Evolutionary conservation across 1,284 basidiomycete genomes (phyloP), one percentile per base, ranked within the genome.

Genomic region (Apiotrichum sp.): DNA sequence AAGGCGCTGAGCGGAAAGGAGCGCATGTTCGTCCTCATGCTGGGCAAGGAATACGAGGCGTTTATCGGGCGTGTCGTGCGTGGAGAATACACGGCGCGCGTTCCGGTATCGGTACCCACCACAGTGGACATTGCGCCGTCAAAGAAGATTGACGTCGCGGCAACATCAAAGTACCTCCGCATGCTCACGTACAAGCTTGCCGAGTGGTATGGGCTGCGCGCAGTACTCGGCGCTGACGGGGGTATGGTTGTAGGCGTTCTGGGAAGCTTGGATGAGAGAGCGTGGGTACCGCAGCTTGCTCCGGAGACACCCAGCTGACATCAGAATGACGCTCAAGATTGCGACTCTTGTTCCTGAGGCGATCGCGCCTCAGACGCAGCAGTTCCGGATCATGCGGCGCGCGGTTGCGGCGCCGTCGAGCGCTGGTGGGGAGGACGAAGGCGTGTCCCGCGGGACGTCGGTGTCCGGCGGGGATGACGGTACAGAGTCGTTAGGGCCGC

Each of bases 101-200:
- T 61, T 3, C 48, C 47, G 6, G 29, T 48, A 4, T 47, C 47
- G 14, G 11, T 54, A 3, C 52, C 59, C 3, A 38, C 52, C 16
- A 56, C 59, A 0, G 57, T 63, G 3, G 46, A 56, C 10, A 54
- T 69, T 16, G 64, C 61, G 4, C 57, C 64, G 5, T 53, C 52
- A n/a, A 61, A 64, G 45, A 56, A 50, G 22, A 53, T 73, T 13
- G 62, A 57, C 36, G 62, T 61, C 5, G 44, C 58, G 0, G 56
- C 66, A 1, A 59, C 61, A 29, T 71, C 67, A 56, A 71, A 67
- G 44, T 74, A 69, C 53, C 71, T 72, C 61, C 61, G 69, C 31
- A 74, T 73, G 72, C 53, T 74, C 39, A 68, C 72, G 31, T 74
- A 74, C 56, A 74, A 74, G 57, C 64, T 65, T 3, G 72, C 72